These are phyloP conservation scores for Canavalia gladiata DNA, from an alignment of 306 rosid species.

Conservation along the genomic window DNA sequence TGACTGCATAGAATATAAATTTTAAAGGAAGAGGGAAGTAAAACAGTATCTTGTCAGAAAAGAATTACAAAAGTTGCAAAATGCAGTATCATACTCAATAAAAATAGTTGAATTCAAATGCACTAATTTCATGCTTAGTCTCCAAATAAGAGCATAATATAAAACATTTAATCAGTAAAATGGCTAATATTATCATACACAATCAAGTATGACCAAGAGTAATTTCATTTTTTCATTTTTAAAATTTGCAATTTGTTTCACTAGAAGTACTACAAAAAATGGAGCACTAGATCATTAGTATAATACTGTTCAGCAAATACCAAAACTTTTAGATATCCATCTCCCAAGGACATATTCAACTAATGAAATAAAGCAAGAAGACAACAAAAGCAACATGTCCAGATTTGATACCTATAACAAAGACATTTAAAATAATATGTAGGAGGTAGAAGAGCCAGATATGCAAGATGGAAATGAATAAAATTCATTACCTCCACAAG, in stretches of 20 bases:
- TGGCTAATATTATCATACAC: constrained; percentile 26
- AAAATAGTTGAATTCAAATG: neutral
- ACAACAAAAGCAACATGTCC: constrained; percentile 32
- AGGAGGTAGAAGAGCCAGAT: constrained; percentile 22
- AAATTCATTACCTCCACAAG: constrained; percentile 85
- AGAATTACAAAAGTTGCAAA: constrained; percentile 21
- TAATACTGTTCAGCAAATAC: constrained; percentile 27
- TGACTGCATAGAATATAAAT: constrained; percentile 71
- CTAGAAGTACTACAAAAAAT: neutral
- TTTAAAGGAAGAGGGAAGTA: constrained; percentile 37
- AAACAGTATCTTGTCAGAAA: constrained; percentile 34
- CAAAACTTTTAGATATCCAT: constrained; percentile 22
- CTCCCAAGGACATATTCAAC: constrained; percentile 30
- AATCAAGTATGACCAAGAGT: constrained; percentile 20
- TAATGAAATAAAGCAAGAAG: constrained; percentile 42
- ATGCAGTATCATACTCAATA: constrained; percentile 28
- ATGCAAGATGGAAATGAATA: constrained; percentile 45
- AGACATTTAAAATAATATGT: constrained; percentile 1
- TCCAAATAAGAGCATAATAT: constrained; percentile 22
- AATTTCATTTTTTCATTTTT: neutral
- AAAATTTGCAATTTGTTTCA: constrained; percentile 6
- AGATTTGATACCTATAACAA: constrained; percentile 18
- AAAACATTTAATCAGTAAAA: constrained; percentile 1
- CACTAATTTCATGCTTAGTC: constrained; percentile 1
- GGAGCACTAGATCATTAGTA: constrained; percentile 14